Percentiles rank a stretch among this genome's conserved stretches.
Evolutionary conservation across 441 rosid genomes (phyloP).

Genomic region (Bocquillonia castaneifolia): DNA sequence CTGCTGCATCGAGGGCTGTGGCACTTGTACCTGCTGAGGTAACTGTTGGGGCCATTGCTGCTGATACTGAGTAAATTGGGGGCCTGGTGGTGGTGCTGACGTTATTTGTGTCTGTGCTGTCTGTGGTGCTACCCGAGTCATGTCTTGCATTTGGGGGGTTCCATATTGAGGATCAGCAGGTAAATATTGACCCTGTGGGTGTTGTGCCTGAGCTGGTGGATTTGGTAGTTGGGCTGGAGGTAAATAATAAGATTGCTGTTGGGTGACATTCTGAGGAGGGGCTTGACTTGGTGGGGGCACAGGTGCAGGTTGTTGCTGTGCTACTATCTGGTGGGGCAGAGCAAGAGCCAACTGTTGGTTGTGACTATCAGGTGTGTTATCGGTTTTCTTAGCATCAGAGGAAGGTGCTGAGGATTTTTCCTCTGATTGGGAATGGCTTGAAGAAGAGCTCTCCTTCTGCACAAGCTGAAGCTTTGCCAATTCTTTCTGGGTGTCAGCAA

Average conservation of each 20-base stretch:
- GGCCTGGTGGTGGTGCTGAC: conserved; percentile 40
- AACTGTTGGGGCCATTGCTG: conserved; percentile 71
- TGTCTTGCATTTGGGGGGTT: conserved; percentile 49
- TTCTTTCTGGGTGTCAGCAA: conserved; percentile 85
- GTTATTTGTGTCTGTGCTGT: conserved; percentile 39
- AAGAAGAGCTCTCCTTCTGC: conserved; percentile 71
- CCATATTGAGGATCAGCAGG: conserved; percentile 54
- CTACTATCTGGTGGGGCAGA: conserved; percentile 67
- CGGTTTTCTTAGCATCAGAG: conserved; percentile 48
- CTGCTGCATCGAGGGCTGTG: conserved; percentile 42
- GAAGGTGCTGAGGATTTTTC: conserved; percentile 56
- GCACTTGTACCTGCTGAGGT: conserved; percentile 45
- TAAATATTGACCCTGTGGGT: conserved; percentile 41
- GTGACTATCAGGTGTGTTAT: conserved; percentile 50
- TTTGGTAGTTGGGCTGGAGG: conserved; percentile 47
- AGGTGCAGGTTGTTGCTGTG: conserved; percentile 46
- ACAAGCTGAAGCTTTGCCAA: conserved; percentile 79
- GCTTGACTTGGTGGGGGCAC: conserved; percentile 42
- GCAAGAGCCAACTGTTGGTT: conserved; percentile 87
- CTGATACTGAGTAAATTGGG: conserved; percentile 53
- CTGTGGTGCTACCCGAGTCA: conserved; percentile 44
- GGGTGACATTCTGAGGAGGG: conserved; percentile 45
- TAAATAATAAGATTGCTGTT: conserved; percentile 60
- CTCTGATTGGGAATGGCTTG: conserved; percentile 65
- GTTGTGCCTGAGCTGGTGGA: conserved; percentile 35